Conservation (phyloP, 768 basidiomycete species). For the Lentinula boryana region DNA sequence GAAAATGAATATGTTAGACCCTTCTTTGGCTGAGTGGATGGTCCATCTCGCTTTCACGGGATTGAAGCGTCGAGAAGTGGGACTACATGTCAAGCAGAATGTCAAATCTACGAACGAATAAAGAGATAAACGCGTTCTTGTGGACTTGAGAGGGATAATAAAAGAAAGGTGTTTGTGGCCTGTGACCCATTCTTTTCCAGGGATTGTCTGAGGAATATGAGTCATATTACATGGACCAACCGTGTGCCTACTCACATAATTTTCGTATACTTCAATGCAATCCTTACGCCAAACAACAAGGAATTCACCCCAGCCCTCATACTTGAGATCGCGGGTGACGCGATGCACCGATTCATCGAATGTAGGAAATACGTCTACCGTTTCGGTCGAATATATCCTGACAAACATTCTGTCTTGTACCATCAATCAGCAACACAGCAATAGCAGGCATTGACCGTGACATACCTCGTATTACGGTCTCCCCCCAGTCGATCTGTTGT, state of each 20-base stretch:
- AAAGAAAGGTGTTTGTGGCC: conserved; percentile 78
- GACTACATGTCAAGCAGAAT: conserved; percentile 69
- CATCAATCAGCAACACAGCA: conserved; percentile 13
- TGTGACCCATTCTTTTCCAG: conserved; percentile 59
- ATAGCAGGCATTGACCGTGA: conserved; percentile 1
- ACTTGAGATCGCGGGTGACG: conserved; percentile 50
- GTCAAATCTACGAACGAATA: conserved; percentile 86
- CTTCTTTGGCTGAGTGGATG: conserved; percentile 44
- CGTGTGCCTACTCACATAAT: conserved; percentile 55
- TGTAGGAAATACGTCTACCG: conserved; percentile 35
- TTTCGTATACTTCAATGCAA: conserved; percentile 76
- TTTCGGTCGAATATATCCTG: conserved; percentile 57
- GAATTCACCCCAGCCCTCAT: conserved; percentile 75
- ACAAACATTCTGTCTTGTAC: conserved; percentile 85
- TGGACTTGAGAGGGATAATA: conserved; percentile 62
- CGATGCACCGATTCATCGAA: conserved; percentile 72
- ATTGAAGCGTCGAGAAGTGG: conserved; percentile 26
- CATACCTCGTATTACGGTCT: conserved; percentile 73
- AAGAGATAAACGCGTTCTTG: conserved; percentile 66
- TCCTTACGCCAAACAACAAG: conserved; percentile 80
- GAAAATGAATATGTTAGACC: conserved; percentile 84
- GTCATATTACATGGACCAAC: neutral
- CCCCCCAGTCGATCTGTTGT: conserved; percentile 31
- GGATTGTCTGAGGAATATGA: conserved; percentile 38
- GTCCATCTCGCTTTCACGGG: conserved; percentile 16